A percentile compares a stretch with the other conserved stretches of the same genome.
These are phyloP conservation scores for Verticillium nubilum DNA, from an alignment of 2,329 filamentous ascomycete genomes.

Conservation along the genomic window DNA sequence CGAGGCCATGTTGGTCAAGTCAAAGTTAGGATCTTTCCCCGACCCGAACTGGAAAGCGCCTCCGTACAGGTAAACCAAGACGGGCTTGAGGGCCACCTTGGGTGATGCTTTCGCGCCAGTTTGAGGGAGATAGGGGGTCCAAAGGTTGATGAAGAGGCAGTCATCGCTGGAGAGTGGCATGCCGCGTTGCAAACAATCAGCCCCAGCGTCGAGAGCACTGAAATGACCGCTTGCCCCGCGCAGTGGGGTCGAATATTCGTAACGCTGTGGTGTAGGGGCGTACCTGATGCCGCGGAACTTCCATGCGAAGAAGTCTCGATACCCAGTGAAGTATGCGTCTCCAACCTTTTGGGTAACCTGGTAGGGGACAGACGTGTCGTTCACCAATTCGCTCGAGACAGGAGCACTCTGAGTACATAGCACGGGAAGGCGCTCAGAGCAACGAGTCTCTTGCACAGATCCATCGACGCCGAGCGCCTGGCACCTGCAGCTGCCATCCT, in stretches of 20 bases:
- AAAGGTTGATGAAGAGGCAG: conserved; percentile 43
- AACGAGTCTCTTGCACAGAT: background rate
- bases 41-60: conserved; percentile 34
- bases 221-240: background rate
- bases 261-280: background rate
- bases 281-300: background rate
- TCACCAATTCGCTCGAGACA: background rate
- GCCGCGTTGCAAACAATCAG: background rate
- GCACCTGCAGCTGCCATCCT: background rate
- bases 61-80: conserved; percentile 36
- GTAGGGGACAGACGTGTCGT: background rate
- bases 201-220: background rate
- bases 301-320: conserved; percentile 1
- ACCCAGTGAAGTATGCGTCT: background rate
- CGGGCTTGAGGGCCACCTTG: background rate
- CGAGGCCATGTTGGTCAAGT: conserved; percentile 39
- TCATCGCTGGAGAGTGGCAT: conserved; percentile 29
- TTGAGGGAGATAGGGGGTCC: conserved; percentile 26
- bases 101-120: background rate
- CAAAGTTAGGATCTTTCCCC: conserved; percentile 35
- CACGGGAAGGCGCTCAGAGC: background rate
- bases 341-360: background rate
- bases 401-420: background rate
- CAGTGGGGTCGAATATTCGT: background rate
- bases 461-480: background rate